Percentiles rank a stretch among this genome's conserved stretches.
Evolutionary conservation across 75 land plant genomes (phyloP).

Genomic region (Sequoia sempervirens): DNA sequence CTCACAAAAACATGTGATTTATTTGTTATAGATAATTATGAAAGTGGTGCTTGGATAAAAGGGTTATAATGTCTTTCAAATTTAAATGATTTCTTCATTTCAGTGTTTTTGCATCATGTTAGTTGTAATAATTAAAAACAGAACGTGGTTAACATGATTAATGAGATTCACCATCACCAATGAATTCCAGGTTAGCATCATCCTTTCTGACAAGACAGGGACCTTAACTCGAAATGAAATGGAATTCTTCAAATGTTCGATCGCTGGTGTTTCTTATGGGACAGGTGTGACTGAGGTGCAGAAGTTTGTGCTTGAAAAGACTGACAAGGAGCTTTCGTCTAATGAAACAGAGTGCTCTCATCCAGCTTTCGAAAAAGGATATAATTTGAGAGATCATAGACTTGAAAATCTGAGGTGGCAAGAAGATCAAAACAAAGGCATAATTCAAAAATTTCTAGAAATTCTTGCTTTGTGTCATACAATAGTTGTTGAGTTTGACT

Average conservation of each 20-base stretch:
- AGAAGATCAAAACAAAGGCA: slow-evolving; percentile 11
- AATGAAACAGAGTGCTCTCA: background rate
- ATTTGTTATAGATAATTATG: background rate
- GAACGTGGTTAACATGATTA: background rate
- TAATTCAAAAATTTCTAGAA: slow-evolving; percentile 50
- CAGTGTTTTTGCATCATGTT: background rate
- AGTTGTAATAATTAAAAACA: background rate
- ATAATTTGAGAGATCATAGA: slow-evolving; percentile 24
- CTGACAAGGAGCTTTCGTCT: slow-evolving; percentile 2
- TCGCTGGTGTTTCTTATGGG: slow-evolving; percentile 44
- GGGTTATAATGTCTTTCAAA: background rate
- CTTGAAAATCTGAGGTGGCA: slow-evolving; percentile 32
- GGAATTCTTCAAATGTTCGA: slow-evolving; percentile 48
- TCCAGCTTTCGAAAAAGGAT: slow-evolving; percentile 7
- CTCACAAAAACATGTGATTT: background rate
- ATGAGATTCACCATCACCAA: background rate
- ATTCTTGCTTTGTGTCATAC: slow-evolving; percentile 53
- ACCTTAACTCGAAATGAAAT: slow-evolving; percentile 52
- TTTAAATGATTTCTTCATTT: background rate
- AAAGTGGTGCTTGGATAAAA: background rate
- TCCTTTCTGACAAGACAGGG: slow-evolving; percentile 55
- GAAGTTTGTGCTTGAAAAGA: slow-evolving; percentile 12
- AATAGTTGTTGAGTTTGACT: slow-evolving; percentile 24
- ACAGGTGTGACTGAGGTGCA: slow-evolving; percentile 42
- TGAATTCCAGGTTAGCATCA: slow-evolving; percentile 38